These are phyloP conservation scores for Paraurostyla sp. DNA, from an alignment of 73 alveolate species.

Conservation along the genomic window DNA sequence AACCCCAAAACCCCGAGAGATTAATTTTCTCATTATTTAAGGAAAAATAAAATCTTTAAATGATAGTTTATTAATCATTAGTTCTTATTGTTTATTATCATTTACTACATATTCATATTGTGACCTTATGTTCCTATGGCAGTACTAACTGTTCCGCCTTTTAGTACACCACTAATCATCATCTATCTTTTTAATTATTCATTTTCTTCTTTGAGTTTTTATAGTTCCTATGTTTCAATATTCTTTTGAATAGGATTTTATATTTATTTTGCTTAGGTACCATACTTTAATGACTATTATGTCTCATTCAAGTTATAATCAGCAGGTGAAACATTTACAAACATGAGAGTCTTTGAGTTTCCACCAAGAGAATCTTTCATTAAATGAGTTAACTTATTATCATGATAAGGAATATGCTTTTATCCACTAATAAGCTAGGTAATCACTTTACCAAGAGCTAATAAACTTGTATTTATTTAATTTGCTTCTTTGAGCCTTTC, in stretches of 20 bases:
- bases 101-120: too few species aligned
- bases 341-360: constrained; percentile 97
- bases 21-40: too few species aligned
- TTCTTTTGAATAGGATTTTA: constrained; percentile 44
- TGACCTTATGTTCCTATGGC: too few species aligned
- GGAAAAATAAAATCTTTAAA: too few species aligned
- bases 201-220: constrained; percentile 40
- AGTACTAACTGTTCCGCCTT: too few species aligned
- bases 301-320: constrained; percentile 86
- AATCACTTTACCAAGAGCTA: constrained; percentile 84
- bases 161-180: too few species aligned
- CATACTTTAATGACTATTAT: neutral
- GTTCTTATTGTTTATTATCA: too few species aligned
- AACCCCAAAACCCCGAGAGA: too few species aligned
- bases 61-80: too few species aligned
- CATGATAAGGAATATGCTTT: constrained; percentile 83
- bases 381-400: constrained; percentile 80
- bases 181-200: constrained; percentile 20
- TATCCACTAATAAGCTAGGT: neutral
- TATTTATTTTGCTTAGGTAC: constrained; percentile 18
- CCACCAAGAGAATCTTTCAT: constrained; percentile 97
- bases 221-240: constrained; percentile 43
- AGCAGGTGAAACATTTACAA: constrained; percentile 95
- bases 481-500: constrained; percentile 73
- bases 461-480: constrained; percentile 78